Base-by-base conservation (phyloP, 331 rosid species). In the Dryas integrifolia region DNA sequence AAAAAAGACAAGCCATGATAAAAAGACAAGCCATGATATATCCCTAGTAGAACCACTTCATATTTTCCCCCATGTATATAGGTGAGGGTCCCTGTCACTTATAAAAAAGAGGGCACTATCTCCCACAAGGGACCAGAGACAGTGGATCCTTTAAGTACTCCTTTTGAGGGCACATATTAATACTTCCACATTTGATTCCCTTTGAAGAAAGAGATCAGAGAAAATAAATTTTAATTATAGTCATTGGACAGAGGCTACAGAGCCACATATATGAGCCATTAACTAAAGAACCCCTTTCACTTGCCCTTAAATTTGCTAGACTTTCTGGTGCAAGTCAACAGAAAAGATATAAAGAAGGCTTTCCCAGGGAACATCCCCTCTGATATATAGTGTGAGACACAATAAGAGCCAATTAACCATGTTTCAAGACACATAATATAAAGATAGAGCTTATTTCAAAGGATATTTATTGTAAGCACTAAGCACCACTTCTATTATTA, bases 311-410 rank as follows among this genome's bases (percentile, higher is more conserved):
- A 74, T 72, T 77, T 68, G 40, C 67, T 67, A 6, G n/a, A 75
- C 87, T 82, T 85, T 82, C 57, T 79, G 24, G 80, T 43, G 61
- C 64, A 75, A 74, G 85, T 81, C 86, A 79, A 77, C 82, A 67
- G 0, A 63, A 79, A 76, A 69, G 80, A 49, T 73, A 51, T 39
- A 51, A 69, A 74, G 78, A 67, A 49, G 58, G 45, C 66, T 72
- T 61, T 67, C 52, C 38, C 24, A 67, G 43, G 76, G 77, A 58
- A 72, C 72, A 69, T 16, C 66, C 75, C 26, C 65, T 58, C 67
- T 66, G 58, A 83, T 21, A 21, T 21, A 21, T 21, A 61, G 12
- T 30, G 35, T 30, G 35, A 30, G 35, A 30, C 35, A 30, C 35
- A 30, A 30, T 30, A 30, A 30, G 35, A 30, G 35, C 35, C 35